These are phyloP conservation scores for Persicaria maculosa DNA, from an alignment of 148 eudicot species.

Conservation along the genomic window DNA sequence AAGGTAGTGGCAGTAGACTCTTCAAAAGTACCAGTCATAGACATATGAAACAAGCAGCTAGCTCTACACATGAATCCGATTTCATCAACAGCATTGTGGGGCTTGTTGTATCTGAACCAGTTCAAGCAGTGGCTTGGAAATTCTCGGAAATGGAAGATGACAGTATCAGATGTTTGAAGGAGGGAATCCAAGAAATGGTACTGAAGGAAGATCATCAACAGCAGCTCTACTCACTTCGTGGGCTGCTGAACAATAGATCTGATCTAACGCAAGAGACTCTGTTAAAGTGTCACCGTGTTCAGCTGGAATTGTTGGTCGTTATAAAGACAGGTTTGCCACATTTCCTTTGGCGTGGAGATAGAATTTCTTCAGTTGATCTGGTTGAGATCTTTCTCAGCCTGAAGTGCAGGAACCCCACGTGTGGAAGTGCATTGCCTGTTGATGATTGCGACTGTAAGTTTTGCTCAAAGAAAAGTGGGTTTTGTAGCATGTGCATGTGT, in stretches of 20 bases:
- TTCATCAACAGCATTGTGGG: conserved; percentile 55
- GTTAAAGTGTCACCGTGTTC: conserved; percentile 55
- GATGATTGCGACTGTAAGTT: conserved; percentile 97
- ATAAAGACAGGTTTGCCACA: conserved; percentile 61
- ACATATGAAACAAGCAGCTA: conserved; percentile 31
- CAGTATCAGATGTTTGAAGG: conserved; percentile 43
- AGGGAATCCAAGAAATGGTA: conserved; percentile 49
- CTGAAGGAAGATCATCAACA: conserved; percentile 43
- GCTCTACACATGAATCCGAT: conserved; percentile 39
- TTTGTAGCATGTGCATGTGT: conserved; percentile 92
- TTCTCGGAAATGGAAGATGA: conserved; percentile 60
- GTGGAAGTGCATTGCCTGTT: conserved; percentile 70
- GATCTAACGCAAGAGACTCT: conserved; percentile 65
- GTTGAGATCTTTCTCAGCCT: conserved; percentile 72
- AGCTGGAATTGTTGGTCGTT: conserved; percentile 66
- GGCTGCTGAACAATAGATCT: conserved; percentile 54
- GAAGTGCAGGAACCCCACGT: conserved; percentile 72
- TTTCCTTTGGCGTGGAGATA: conserved; percentile 40
- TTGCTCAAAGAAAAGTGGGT: conserved; percentile 65
- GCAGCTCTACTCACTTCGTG: conserved; percentile 57
- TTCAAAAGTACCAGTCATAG: conserved; percentile 34
- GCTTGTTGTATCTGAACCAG: conserved; percentile 67
- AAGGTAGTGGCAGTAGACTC: conserved; percentile 45
- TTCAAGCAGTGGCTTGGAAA: conserved; percentile 55
- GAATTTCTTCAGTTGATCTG: conserved; percentile 49